Evolutionary conservation across 2,329 filamentous ascomycete genomes (phyloP), one percentile per base, ranked within the genome.

Genomic region (Myriangium duriaei): DNA sequence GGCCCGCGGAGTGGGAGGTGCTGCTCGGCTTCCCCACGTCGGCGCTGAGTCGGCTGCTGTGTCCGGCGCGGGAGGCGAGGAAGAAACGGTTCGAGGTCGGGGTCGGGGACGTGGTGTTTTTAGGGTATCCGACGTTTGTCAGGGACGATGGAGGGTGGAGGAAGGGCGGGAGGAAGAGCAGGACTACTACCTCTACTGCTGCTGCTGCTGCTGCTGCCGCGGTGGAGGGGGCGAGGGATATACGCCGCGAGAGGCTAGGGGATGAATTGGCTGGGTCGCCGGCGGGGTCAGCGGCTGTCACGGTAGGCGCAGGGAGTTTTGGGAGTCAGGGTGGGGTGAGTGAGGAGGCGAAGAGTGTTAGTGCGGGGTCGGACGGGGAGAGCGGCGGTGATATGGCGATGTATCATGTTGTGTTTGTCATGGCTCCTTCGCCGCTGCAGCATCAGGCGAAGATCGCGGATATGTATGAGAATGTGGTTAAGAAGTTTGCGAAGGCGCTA

Each of bases 351-450:
- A 39, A 33, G 30, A 39, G 36, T 13, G 32, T 30, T 29, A 39
- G 51, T 58, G 55, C 53, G 11, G 42, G 47, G 5, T 57, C 55
- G 15, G 53, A 45, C 12, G 41, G 42, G 3, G 42, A 33, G 54
- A 11, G 57, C 52, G 7, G 60, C 58, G 35, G 42, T 26, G 78
- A 82, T 54, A 87, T 96, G 82, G 86, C 79, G 45, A 96, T 96
- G 88, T 98, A 98, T 62, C 93, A 95, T 57, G 73, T 95, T 9
- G 86, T 96, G 15, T 96, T 96, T 57, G 82, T 94, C 35, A 65
- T 95, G 46, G 81, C 84, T 47, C 82, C 86, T 3, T 79, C 79
- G 34, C 75, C 79, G 37, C 68, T 87, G 40, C 82, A 94, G 53
- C 77, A 81, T 47, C 81, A 82, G 40, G 68, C 65, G 52, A 65